These are phyloP conservation scores for Lactarius akahatsu DNA, from an alignment of 768 basidiomycete genomes.

Conservation along the genomic window DNA sequence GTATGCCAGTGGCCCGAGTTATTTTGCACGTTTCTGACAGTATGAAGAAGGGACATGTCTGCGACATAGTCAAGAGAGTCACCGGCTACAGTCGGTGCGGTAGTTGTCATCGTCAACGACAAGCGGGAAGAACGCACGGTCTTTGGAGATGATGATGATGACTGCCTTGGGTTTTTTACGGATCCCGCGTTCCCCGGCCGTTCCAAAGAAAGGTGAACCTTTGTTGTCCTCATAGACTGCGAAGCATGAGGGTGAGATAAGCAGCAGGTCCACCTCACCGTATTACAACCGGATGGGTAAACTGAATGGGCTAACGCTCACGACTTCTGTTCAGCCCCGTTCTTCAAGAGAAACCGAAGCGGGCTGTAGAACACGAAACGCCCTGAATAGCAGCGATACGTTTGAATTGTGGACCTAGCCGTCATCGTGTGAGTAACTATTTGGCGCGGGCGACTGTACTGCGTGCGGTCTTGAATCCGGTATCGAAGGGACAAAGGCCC, in stretches of 20 bases:
- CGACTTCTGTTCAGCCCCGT: conserved; percentile 21
- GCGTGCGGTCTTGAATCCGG: conserved; percentile 28
- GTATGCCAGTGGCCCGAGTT: not conserved
- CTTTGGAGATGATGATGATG: conserved; percentile 11
- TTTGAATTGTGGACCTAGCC: conserved; percentile 26
- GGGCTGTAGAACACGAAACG: conserved; percentile 27
- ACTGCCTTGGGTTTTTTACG: conserved; percentile 15
- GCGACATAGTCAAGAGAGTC: conserved; percentile 12
- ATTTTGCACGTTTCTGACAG: not conserved
- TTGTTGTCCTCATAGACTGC: conserved; percentile 25
- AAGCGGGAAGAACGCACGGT: conserved; percentile 9
- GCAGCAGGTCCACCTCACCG: no score
- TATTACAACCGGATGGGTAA: no score
- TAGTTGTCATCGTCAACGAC: conserved; percentile 19
- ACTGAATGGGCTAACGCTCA: conserved; percentile 1
- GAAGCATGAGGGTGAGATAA: not conserved
- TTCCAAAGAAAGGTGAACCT: conserved; percentile 16
- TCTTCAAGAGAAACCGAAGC: conserved; percentile 21
- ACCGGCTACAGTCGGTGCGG: not conserved
- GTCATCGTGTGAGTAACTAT: not conserved
- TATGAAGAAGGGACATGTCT: conserved; percentile 21
- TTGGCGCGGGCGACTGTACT: conserved; percentile 30
- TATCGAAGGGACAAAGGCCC: conserved; percentile 25
- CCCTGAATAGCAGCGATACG: conserved; percentile 25
- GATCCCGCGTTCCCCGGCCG: conserved; percentile 24